phyloP scores from a whole-genome alignment of 176 grass and related monocot species.

The Calamus simplicifolius region DNA sequence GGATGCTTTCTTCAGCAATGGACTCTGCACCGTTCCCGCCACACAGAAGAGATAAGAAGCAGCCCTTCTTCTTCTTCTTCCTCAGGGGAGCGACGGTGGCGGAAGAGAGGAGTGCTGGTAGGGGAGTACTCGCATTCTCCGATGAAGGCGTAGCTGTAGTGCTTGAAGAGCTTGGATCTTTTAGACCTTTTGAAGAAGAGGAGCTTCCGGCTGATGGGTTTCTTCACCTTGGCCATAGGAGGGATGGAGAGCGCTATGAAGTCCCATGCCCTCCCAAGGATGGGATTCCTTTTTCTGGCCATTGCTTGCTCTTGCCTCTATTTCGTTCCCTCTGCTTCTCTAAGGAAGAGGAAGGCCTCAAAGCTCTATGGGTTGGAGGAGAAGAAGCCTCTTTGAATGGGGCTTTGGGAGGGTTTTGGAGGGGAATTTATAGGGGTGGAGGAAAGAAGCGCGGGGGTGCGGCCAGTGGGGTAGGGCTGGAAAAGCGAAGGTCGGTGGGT shows the following conservation, averaged over 20 bases:
- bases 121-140: constrained; percentile 94
- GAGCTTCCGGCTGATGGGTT: constrained; percentile 26
- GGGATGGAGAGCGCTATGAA: constrained; percentile 37
- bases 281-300: constrained; percentile 21
- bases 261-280: constrained; percentile 49
- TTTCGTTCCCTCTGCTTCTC: too few relatives aligned
- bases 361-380: too few relatives aligned
- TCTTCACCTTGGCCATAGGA: constrained; percentile 40
- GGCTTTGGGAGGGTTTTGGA: too few relatives aligned
- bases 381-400: too few relatives aligned
- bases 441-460: too few relatives aligned
- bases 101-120: constrained; percentile 47
- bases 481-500: too few relatives aligned
- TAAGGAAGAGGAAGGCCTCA: too few relatives aligned
- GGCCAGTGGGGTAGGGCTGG: too few relatives aligned
- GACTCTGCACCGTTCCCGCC: constrained; percentile 23
- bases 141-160: constrained; percentile 70
- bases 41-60: constrained; percentile 36
- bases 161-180: constrained; percentile 40
- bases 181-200: constrained; percentile 52
- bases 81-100: constrained; percentile 13
- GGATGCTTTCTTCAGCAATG: constrained; percentile 25
- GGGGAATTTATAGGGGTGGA: too few relatives aligned
- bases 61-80: constrained; percentile 1
- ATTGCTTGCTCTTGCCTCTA: neutral